Evolutionary conservation across 2,329 filamentous ascomycete genomes (phyloP).

Genomic region (Colletotrichum truncatum): DNA sequence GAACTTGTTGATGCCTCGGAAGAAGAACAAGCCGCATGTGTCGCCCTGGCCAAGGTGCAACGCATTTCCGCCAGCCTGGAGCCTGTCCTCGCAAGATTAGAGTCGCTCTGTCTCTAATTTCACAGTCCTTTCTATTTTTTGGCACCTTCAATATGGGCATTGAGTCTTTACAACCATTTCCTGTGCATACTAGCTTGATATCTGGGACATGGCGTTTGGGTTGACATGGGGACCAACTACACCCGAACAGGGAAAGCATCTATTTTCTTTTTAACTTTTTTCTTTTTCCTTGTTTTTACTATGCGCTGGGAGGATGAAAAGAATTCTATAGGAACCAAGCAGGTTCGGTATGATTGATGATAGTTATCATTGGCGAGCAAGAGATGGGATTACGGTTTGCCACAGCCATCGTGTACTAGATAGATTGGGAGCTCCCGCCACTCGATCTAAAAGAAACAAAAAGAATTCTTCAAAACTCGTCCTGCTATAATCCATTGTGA

Average conservation of each 20-base stretch:
- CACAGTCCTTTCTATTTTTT: neutral
- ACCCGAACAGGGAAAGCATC: slow-evolving; percentile 24
- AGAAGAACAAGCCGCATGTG: slow-evolving; percentile 52
- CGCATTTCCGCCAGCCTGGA: slow-evolving; percentile 54
- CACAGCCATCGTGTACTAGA: slow-evolving; percentile 21
- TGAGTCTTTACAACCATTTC: slow-evolving; percentile 10
- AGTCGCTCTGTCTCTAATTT: slow-evolving; percentile 31
- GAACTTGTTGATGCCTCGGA: slow-evolving; percentile 70
- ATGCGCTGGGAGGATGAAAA: slow-evolving; percentile 24
- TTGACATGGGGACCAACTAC: slow-evolving; percentile 16
- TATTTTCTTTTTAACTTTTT: slow-evolving; percentile 17
- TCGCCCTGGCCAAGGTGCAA: slow-evolving; percentile 60
- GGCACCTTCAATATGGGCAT: slow-evolving; percentile 3
- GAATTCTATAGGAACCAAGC: slow-evolving; percentile 19
- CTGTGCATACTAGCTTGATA: slow-evolving; percentile 32
- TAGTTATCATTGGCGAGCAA: slow-evolving; percentile 20
- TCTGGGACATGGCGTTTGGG: slow-evolving; percentile 26
- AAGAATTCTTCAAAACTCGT: neutral
- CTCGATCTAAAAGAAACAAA: slow-evolving; percentile 23
- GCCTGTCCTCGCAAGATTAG: slow-evolving; percentile 45
- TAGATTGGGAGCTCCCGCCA: slow-evolving; percentile 21
- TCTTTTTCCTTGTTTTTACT: neutral
- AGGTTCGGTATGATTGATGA: slow-evolving; percentile 30
- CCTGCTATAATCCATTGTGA: too few species aligned
- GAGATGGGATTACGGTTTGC: slow-evolving; percentile 3